Percentiles rank a stretch among this genome's conserved stretches.
These are phyloP conservation scores for Peronospora belbahrii DNA, from an alignment of 352 stramenopile genomes.

Conservation along the genomic window DNA sequence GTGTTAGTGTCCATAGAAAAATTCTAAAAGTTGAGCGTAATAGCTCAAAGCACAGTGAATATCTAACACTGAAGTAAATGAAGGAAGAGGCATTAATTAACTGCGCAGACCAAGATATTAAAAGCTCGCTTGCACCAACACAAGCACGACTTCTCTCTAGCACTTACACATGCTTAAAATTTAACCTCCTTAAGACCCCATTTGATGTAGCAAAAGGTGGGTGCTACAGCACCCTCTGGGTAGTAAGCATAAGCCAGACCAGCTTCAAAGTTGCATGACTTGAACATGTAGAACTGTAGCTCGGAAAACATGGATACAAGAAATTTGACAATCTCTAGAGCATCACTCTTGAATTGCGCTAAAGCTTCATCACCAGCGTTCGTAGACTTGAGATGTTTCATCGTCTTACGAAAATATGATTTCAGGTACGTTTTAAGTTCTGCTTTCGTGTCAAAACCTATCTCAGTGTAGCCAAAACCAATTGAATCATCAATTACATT, in stretches of 20 bases:
- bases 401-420: slow-evolving; percentile 59
- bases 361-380: slow-evolving; percentile 38
- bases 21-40: too few species aligned
- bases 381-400: slow-evolving; percentile 54
- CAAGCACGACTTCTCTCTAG: slow-evolving; percentile 9
- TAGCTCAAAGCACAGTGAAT: not conserved
- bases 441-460: slow-evolving; percentile 51
- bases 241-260: slow-evolving; percentile 61
- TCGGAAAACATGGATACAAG: slow-evolving; percentile 56
- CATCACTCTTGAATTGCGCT: slow-evolving; percentile 47
- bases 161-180: slow-evolving; percentile 37
- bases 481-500: slow-evolving; percentile 51
- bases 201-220: slow-evolving; percentile 60
- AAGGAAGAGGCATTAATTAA: slow-evolving; percentile 29
- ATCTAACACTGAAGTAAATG: slow-evolving; percentile 6
- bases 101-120: slow-evolving; percentile 22
- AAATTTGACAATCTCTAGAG: slow-evolving; percentile 62
- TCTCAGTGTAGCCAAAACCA: slow-evolving; percentile 56
- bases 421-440: slow-evolving; percentile 70
- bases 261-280: slow-evolving; percentile 52
- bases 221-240: slow-evolving; percentile 42
- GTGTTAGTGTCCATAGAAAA: too few species aligned
- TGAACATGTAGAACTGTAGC: slow-evolving; percentile 68
- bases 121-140: not conserved
- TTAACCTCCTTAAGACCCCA: slow-evolving; percentile 68